Conservation (phyloP, 805 yeast species). For the Myxozyma geophila region DNA sequence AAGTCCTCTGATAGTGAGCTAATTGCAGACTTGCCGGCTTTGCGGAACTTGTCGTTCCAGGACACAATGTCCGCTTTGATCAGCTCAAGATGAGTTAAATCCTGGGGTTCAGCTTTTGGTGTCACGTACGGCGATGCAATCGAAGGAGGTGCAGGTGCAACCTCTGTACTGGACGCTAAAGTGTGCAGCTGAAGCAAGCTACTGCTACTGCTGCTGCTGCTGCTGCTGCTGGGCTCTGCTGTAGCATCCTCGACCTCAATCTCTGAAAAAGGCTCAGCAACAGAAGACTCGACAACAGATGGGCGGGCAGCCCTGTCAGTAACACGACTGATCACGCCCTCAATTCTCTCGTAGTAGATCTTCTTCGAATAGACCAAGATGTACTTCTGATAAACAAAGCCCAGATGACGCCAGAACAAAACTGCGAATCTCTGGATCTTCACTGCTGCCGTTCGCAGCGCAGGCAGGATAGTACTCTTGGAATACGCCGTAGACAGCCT, state of each 20-base stretch:
- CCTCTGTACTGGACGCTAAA: not conserved
- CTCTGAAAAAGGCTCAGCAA: not conserved
- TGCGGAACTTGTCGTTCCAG: conserved; percentile 28
- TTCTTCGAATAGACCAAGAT: not conserved
- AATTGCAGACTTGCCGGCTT: conserved; percentile 33
- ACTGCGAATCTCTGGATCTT: not conserved
- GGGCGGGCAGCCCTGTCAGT: not conserved
- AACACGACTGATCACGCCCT: not conserved
- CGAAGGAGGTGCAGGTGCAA: conserved; percentile 4
- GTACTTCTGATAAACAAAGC: not conserved
- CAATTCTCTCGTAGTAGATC: conserved; percentile 2
- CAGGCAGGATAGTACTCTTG: not conserved
- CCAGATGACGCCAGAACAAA: not conserved
- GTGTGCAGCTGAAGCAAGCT: not conserved
- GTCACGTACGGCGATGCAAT: conserved; percentile 22
- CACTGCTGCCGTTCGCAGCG: not conserved
- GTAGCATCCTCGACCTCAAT: not conserved
- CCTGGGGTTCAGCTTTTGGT: conserved; percentile 23
- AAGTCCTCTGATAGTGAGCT: conserved; percentile 23
- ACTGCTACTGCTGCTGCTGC: not conserved
- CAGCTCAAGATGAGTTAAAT: conserved; percentile 6
- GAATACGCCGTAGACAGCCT: not conserved
- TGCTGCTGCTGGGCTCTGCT: not conserved
- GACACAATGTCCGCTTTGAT: conserved; percentile 17
- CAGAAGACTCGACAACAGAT: no score